A percentile compares a stretch with the other conserved stretches of the same genome.
Evolutionary conservation across 371 early-diverging fungal species (phyloP).

Genomic region (Mucor velutinosus): DNA sequence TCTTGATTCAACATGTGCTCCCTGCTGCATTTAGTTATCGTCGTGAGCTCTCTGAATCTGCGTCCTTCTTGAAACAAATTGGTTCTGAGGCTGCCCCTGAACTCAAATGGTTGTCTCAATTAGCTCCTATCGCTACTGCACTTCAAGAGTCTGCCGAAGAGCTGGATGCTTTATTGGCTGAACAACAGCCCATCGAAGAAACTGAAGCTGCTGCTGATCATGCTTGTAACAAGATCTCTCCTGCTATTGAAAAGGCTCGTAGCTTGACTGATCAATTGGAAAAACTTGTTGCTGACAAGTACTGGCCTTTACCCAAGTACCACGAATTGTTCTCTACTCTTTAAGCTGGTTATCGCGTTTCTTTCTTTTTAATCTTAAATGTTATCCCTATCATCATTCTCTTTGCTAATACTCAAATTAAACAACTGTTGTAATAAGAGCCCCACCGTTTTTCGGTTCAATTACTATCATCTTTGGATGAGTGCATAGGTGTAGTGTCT

Average conservation of each 20-base stretch:
- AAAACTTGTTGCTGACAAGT: constrained; percentile 80
- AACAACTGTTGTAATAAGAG: neutral
- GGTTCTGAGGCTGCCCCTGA: constrained; percentile 69
- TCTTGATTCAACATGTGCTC: constrained; percentile 82
- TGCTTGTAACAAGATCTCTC: constrained; percentile 62
- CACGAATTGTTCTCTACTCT: constrained; percentile 87
- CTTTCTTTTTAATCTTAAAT: neutral
- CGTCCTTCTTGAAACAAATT: constrained; percentile 65
- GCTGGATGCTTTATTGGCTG: constrained; percentile 59
- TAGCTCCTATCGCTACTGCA: constrained; percentile 60
- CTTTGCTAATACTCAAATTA: neutral
- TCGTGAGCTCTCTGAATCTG: constrained; percentile 79
- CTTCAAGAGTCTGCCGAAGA: constrained; percentile 58
- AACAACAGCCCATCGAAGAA: constrained; percentile 56
- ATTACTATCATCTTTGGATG: too few species aligned
- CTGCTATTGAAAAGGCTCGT: constrained; percentile 76
- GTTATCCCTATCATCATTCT: neutral
- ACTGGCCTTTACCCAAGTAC: constrained; percentile 97
- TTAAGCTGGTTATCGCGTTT: constrained; percentile 20
- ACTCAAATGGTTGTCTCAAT: constrained; percentile 60
- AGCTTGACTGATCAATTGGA: constrained; percentile 81
- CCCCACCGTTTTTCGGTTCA: too few species aligned
- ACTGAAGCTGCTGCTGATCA: constrained; percentile 67
- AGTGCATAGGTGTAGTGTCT: too few species aligned
- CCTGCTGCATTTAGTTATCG: constrained; percentile 90